These are phyloP conservation scores for Aspergillus pseudonomiae DNA, from an alignment of 2,329 filamentous ascomycete species.

Conservation along the genomic window DNA sequence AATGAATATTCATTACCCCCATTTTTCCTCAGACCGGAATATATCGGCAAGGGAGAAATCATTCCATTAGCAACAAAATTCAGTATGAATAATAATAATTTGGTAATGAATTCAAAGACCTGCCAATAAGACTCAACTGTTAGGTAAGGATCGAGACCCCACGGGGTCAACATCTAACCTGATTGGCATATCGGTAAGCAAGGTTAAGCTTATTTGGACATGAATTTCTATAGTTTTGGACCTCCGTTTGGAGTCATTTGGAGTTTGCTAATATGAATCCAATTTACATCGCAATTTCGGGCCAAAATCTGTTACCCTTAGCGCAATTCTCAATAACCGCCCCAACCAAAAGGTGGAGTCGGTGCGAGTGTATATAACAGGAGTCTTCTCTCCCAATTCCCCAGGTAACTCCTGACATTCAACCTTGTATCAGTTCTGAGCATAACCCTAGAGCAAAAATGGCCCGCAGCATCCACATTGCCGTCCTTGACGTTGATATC, in stretches of 20 bases:
- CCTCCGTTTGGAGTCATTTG: not conserved
- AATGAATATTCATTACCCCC: conserved; percentile 3
- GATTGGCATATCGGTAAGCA: not conserved
- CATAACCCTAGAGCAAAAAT: conserved; percentile 12
- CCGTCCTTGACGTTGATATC: conserved; percentile 31
- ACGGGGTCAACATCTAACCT: not conserved
- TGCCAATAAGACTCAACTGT: not conserved
- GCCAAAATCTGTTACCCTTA: not conserved
- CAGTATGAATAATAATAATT: not conserved
- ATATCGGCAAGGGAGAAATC: not conserved
- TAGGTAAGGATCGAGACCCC: not conserved
- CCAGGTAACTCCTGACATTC: not conserved
- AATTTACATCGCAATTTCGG: not conserved
- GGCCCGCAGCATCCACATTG: conserved; percentile 29
- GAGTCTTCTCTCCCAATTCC: not conserved
- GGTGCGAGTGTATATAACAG: not conserved
- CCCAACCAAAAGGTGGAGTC: not conserved
- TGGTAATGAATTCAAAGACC: not conserved
- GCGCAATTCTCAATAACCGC: not conserved
- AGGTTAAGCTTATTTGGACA: not conserved
- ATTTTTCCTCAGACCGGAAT: not conserved
- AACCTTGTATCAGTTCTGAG: not conserved
- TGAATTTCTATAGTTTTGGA: not conserved
- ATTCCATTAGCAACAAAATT: not conserved
- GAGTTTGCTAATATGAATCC: not conserved